These are phyloP conservation scores for Batkoa obscura DNA, from an alignment of 371 early-diverging fungal genomes.

Conservation along the genomic window DNA sequence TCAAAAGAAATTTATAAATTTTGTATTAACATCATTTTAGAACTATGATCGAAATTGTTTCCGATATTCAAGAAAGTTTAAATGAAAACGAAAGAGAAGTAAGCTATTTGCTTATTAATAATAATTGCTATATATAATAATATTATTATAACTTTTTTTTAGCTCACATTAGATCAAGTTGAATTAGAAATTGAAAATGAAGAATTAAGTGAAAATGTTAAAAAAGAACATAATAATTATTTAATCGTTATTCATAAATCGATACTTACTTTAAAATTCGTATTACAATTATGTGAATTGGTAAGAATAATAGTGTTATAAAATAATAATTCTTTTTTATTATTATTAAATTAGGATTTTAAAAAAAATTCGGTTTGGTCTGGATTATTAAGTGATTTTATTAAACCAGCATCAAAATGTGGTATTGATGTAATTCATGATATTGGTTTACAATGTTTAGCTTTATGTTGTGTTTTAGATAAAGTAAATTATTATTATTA, in stretches of 20 bases:
- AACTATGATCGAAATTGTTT: conserved; percentile 54
- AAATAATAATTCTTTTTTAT: neutral
- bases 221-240: conserved; percentile 41
- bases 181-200: conserved; percentile 16
- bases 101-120: neutral
- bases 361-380: conserved; percentile 55
- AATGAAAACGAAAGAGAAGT: neutral
- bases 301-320: neutral
- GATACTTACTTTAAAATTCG: neutral
- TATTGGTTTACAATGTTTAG: conserved; percentile 62
- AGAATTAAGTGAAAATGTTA: conserved; percentile 14
- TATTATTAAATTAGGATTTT: conserved; percentile 11
- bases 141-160: neutral
- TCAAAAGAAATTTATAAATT: too few species aligned
- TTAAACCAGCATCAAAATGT: conserved; percentile 59
- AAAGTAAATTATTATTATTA: conserved; percentile 9
- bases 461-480: conserved; percentile 52
- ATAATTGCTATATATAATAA: too few species aligned
- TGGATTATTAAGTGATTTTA: conserved; percentile 55
- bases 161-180: conserved; percentile 9
- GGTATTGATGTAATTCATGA: conserved; percentile 42
- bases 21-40: neutral
- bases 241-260: conserved; percentile 47
- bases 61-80: conserved; percentile 27
- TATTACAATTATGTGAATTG: conserved; percentile 2